phyloP scores from a whole-genome alignment of 345 rosid genomes.

The Pistacia vera region DNA sequence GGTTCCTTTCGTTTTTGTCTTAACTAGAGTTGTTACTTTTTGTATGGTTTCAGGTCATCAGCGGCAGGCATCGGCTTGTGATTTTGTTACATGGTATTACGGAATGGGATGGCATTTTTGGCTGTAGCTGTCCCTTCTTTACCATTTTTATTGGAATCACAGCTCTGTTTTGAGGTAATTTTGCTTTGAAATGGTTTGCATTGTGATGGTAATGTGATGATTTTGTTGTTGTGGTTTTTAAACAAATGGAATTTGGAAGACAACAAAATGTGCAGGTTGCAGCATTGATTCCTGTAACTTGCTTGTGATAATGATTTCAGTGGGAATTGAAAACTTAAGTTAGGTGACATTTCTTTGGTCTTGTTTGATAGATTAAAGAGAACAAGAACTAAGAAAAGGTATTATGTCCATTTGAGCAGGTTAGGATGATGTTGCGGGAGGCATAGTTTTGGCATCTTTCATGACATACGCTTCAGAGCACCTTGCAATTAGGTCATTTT shows the following conservation, averaged over 20 bases:
- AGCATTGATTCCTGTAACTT: neutral
- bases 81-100: conserved; percentile 57
- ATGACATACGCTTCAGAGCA: conserved; percentile 93
- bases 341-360: neutral
- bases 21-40: conserved; percentile 4
- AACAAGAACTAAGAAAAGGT: neutral
- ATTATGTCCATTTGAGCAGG: conserved; percentile 43
- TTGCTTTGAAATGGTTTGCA: conserved; percentile 2
- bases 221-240: neutral
- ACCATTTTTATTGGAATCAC: conserved; percentile 80
- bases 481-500: conserved; percentile 66
- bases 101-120: conserved; percentile 78
- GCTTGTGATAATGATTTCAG: too few species aligned
- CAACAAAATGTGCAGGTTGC: neutral
- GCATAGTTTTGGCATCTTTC: conserved; percentile 74
- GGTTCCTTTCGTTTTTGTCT: neutral
- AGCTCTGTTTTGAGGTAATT: conserved; percentile 77
- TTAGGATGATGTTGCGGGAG: conserved; percentile 80
- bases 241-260: neutral
- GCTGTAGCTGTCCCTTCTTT: conserved; percentile 66
- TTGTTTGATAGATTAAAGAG: neutral
- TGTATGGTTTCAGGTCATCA: conserved; percentile 61
- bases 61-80: conserved; percentile 54
- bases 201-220: neutral
- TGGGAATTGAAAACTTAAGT: neutral